Evolutionary conservation across 2,329 filamentous ascomycete species (phyloP), one percentile per base, ranked within the genome.

Genomic region (Alternaria arbusti): DNA sequence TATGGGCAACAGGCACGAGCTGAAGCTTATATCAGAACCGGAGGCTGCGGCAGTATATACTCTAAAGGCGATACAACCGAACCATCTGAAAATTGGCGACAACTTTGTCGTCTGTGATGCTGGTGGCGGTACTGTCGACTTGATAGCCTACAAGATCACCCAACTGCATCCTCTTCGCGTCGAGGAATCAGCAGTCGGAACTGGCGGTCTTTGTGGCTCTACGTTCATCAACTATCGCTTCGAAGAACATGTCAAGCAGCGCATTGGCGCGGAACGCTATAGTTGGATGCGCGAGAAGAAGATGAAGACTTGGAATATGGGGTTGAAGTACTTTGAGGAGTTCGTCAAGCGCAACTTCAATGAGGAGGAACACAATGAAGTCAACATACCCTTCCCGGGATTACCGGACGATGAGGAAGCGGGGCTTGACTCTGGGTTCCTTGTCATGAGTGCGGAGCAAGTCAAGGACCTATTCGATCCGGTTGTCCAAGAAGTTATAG

Each of bases 291-390:
- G 91, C 75, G 78, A 87, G 56, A 92, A 91, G 80, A 93, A 93
- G 78, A 87, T 86, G 4, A 93, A 92, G 79, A 92, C 90, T 1
- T 94, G 91, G 91, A 91, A 82, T 59, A 84, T 84, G 82, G 92
- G 89, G 2, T 82, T 94, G 54, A 87, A 88, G 59, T 94, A 93
- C 74, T 95, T 93, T 78, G 92, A 95, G 72, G 91, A 94, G 74
- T 94, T 93, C 75, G 91, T 95, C 13, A 95, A 95, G 80, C 86
- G 92, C 13, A 94, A 93, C 73, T 95, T 94, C 75, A 90, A 92
- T 74, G 90, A 92, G 71, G 90, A 93, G 50, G 91, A 93, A 73
- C 88, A 91, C 66, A 86, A 89, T 54, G 91, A 94, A 75, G 87
- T 94, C 62, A 93, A 93, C 61, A 87, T 94, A 5, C 91, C 91